Evolutionary conservation across 2,329 filamentous ascomycete species (phyloP), one percentile per base, ranked within the genome.

Genomic region (Xylariaceae sp.): DNA sequence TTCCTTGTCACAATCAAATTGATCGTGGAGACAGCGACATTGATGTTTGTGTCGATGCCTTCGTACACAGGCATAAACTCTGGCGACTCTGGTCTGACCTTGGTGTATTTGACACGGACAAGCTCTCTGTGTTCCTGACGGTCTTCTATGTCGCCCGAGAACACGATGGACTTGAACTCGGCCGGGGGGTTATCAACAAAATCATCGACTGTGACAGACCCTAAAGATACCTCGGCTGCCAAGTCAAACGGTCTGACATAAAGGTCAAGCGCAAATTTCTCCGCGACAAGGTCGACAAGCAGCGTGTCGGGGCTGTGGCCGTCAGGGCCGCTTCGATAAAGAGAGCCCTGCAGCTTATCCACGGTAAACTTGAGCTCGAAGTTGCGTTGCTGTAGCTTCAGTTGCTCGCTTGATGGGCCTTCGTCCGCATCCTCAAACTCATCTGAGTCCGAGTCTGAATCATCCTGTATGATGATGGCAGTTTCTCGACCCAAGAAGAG

Each of bases 321-420:
- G 50, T 90, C 82, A 1, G 85, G 78, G 53, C 96, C 88, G 40
- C 89, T 88, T 47, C 82, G 80, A 62, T 87, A 98, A 1, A 99
- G 70, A 1, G 92, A 97, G 2, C 92, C 92, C 62, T 94, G 89
- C 31, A 99, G 74, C 44, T 85, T 88, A 55, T 95, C 92, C 24
- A 98, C 92, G 7, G 87, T 88, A 62, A 99, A 98, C 50, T 89
- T 94, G 67, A 98, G 87, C 59, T 98, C 88, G 51, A 99, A 97
- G 48, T 84, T 90, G 31, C 86, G 83, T 54, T 96, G 89, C 53
- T 94, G 86, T 32, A 92, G 69, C 54, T 85, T 86, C 17, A 85
- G 68, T 24, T 79, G 71, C 32, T 78, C 69, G 12, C 68, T 69
- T 6, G 65, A 64, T 24, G 63, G 69, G 6, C 73, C 74, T 41